These are phyloP conservation scores for Lachnellula subtilissima DNA, from an alignment of 2,329 filamentous ascomycete genomes.

Conservation along the genomic window DNA sequence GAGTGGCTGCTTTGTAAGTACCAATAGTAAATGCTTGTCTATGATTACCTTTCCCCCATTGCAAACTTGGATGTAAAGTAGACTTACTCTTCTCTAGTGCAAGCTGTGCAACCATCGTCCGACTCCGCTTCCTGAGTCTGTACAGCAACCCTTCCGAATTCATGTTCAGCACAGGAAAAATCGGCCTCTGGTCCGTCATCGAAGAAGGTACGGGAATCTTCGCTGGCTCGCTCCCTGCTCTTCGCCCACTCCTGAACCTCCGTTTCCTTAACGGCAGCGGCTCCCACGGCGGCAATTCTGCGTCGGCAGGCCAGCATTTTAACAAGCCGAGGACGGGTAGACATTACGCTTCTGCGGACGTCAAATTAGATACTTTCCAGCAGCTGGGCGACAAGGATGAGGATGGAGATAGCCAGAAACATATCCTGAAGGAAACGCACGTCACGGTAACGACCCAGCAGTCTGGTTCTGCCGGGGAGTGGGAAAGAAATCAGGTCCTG, in stretches of 20 bases:
- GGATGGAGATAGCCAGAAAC: slow-evolving; percentile 34
- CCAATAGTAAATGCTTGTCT: no score
- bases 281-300: slow-evolving; percentile 3
- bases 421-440: slow-evolving; percentile 36
- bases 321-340: slow-evolving; percentile 14
- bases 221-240: slow-evolving; percentile 42
- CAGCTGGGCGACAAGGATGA: slow-evolving; percentile 18
- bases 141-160: slow-evolving; percentile 37
- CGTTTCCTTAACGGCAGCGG: slow-evolving; percentile 21
- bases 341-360: slow-evolving; percentile 2
- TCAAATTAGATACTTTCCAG: slow-evolving; percentile 21
- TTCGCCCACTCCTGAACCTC: slow-evolving; percentile 39
- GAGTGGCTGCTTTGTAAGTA: slow-evolving; percentile 39
- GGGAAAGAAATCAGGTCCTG: slow-evolving; percentile 21
- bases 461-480: slow-evolving; percentile 14
- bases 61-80: not conserved
- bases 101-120: slow-evolving; percentile 36
- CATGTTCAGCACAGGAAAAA: slow-evolving; percentile 37
- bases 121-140: slow-evolving; percentile 39
- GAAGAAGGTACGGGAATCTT: slow-evolving; percentile 47
- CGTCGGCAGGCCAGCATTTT: slow-evolving; percentile 5
- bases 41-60: not conserved
- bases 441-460: slow-evolving; percentile 22
- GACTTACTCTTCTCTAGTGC: slow-evolving; percentile 23
- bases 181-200: slow-evolving; percentile 43